Evolutionary conservation across 2,329 filamentous ascomycete genomes (phyloP).

Genomic region (Venturia aucupariae): DNA sequence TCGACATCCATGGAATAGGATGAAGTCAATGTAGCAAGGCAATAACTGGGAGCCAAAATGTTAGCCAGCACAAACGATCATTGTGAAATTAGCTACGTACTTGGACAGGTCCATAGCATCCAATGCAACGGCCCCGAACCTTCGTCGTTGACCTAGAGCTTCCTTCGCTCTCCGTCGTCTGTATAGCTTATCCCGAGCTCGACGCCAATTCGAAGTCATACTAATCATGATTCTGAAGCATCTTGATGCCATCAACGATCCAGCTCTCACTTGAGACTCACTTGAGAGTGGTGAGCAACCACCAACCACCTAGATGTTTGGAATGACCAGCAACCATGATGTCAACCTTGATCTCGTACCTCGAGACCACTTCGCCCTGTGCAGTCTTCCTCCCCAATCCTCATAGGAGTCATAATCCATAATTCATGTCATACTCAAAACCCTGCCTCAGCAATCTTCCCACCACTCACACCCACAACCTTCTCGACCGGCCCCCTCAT

Average conservation of each 20-base stretch:
- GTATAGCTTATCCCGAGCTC: neutral
- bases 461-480: conserved; percentile 33
- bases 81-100: neutral
- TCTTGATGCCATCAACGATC: too few species aligned
- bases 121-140: neutral
- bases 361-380: neutral
- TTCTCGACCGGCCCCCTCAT: conserved; percentile 43
- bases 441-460: conserved; percentile 5
- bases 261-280: too few species aligned
- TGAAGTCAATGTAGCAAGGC: neutral
- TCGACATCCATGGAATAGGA: neutral
- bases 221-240: neutral
- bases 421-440: neutral
- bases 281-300: too few species aligned
- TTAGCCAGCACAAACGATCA: neutral
- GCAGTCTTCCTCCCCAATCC: neutral
- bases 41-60: neutral
- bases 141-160: neutral
- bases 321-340: neutral
- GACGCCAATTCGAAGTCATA: neutral
- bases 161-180: neutral
- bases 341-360: neutral
- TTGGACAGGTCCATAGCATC: neutral
- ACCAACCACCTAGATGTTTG: too few species aligned
- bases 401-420: neutral